Base-by-base conservation (phyloP, 805 yeast species). In the Kuraishia cidri region DNA sequence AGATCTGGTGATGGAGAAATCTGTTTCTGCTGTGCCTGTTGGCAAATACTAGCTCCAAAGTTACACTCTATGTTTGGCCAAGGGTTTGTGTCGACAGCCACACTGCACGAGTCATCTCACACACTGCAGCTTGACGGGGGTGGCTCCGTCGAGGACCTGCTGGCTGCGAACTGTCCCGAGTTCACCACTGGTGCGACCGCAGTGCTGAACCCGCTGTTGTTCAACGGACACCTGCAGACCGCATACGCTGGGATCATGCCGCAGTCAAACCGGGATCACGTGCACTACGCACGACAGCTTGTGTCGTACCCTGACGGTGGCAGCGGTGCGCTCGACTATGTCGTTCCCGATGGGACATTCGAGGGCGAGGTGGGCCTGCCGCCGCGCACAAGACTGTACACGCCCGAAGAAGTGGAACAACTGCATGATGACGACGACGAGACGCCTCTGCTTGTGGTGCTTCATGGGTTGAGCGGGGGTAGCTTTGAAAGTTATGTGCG, bases 401-500 rank as follows among this genome's bases (percentile, higher is more conserved):
- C 71, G 51, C 29, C 54, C 35, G 41, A 39, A 3, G 90, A 80
- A 48, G 41, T 70, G 28, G 51, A 40, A 1, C 37, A 37, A 5
- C 43, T 44, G 31, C n/a, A n/a, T n/a, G 44, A 33, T 25, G 32
- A 37, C 26, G 60, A 36, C 11, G 58, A 57, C 13, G 43, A 61
- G 3, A 43, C 61, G 3, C 94, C 94, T 2, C 60, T 85, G 46
- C 59, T 80, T 12, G 67, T 84, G 20, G 56, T 72, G 3, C 54
- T 81, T 26, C 94, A 85, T 48, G 95, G 95, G 1, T 66, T 84
- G 24, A 78, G 83, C 2, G 95, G 95, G 5, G 92, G 94, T 0
- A 77, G 88, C n/a, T 82, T 79, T 40, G 94, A 84, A 49, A 65
- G 81, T 5, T 75, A 84, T 47, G 74, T 84, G 26, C 65, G 92